Conservation (phyloP, 495 filamentous ascomycete genomes). For the Penicillium canescens region DNA sequence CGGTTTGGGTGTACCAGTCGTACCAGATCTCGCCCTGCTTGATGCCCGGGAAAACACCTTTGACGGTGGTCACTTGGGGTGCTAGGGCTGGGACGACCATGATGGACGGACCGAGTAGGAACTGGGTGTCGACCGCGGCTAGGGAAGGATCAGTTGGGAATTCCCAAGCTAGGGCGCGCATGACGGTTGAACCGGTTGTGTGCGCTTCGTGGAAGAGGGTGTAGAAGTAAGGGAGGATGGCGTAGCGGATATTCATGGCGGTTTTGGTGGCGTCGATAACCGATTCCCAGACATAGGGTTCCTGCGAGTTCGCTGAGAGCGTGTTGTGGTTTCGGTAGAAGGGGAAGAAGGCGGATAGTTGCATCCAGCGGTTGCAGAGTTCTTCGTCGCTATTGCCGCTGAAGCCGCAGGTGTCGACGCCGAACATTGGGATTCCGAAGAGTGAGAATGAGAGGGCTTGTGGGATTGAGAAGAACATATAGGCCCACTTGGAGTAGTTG, state of each 20-base stretch:
- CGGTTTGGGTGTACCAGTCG: slow-evolving; percentile 73
- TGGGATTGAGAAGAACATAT: slow-evolving; percentile 76
- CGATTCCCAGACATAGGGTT: slow-evolving; percentile 73
- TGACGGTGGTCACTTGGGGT: slow-evolving; percentile 62
- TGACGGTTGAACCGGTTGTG: slow-evolving; percentile 68
- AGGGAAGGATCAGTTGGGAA: slow-evolving; percentile 76
- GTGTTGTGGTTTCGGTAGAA: slow-evolving; percentile 88
- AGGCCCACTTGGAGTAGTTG: slow-evolving; percentile 67
- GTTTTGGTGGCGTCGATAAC: slow-evolving; percentile 65
- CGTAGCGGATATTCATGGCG: slow-evolving; percentile 75
- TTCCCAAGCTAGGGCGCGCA: slow-evolving; percentile 83
- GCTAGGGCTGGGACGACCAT: slow-evolving; percentile 73
- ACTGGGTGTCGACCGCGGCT: slow-evolving; percentile 68
- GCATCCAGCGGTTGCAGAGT: slow-evolving; percentile 86
- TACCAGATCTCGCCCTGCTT: slow-evolving; percentile 69
- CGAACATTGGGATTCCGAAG: slow-evolving; percentile 88
- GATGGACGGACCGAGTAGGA: slow-evolving; percentile 70
- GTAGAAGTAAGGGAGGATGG: slow-evolving; percentile 78
- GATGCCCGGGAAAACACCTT: slow-evolving; percentile 78
- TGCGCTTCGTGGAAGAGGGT: slow-evolving; percentile 74
- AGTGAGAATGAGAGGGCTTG: slow-evolving; percentile 79
- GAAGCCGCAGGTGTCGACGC: slow-evolving; percentile 82
- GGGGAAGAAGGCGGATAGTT: slow-evolving; percentile 80
- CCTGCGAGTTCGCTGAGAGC: slow-evolving; percentile 62
- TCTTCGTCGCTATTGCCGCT: slow-evolving; percentile 68